Base-by-base conservation (phyloP, 2,329 filamentous ascomycete species). In the Anisogramma anomala region DNA sequence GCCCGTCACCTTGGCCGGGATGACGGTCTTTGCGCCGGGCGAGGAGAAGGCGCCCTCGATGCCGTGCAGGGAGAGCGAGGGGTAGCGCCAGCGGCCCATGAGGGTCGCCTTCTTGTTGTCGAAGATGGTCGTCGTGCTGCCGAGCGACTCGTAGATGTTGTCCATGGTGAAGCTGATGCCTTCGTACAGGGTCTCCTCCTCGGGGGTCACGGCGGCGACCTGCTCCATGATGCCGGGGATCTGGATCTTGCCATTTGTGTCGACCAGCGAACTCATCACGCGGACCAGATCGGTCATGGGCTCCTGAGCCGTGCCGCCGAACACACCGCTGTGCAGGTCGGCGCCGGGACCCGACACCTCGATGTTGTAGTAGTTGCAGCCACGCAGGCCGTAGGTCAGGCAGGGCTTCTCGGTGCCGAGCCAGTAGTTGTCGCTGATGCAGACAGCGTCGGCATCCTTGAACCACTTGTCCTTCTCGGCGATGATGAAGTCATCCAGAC, bases 351-450 rank as follows among this genome's bases (percentile, higher is more conserved):
- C 91, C 7, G 83, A 87, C 49, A 98, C 71, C 64, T 91, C 84
- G 52, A 98, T 66, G 39, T 82, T 84, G 71, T 96, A 98, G 74
- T 98, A 98, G 70, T 93, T 96, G 78, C 85, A 93, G 40, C 91
- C 91, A 52, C 91, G 84, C 48, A 98, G 82, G 53, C 91, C 91
- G 61, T 98, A 98, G 8, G 91, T 98, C 57, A 98, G 67, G 63
- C 91, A 98, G 10, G 91, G 91, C 74, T 95, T 95, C 73, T 96
- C 87, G 5, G 91, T 96, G 45, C 91, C 91, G 30, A 98, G 79
- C 91, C 91, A 98, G 78, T 98, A 98, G 74, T 98, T 98, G 65
- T 98, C 91, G 35, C 86, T 94, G 59, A 98, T 98, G 68, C 91
- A 98, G 46, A 96, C 86, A 5, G 88, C 91, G 52, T 98, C 91